Evolutionary conservation across 2,329 filamentous ascomycete genomes (phyloP).

Genomic region (Fusarium coicis): DNA sequence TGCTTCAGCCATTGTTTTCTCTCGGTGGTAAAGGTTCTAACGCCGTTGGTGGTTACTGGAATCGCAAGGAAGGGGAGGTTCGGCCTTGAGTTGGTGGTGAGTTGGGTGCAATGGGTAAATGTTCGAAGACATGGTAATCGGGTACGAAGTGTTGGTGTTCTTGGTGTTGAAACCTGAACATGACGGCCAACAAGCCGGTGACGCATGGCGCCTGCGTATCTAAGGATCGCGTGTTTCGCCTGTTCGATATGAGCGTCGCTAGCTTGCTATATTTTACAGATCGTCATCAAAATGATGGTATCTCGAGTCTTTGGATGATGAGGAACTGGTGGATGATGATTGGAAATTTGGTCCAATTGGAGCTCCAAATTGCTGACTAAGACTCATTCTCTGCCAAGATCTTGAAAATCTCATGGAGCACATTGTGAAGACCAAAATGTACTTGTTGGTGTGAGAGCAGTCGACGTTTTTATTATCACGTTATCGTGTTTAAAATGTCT

Average conservation of each 20-base stretch:
- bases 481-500: conserved; percentile 50
- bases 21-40: conserved; percentile 83
- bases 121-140: conserved; percentile 41
- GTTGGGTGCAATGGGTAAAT: conserved; percentile 44
- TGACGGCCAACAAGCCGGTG: conserved; percentile 51
- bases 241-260: not conserved
- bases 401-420: conserved; percentile 20
- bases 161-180: conserved; percentile 28
- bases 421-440: not conserved
- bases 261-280: not conserved
- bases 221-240: not conserved
- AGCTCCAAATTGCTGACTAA: conserved; percentile 34
- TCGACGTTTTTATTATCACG: not conserved
- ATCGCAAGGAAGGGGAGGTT: conserved; percentile 61
- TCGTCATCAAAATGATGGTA: conserved; percentile 1
- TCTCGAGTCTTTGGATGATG: conserved; percentile 12
- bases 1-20: conserved; percentile 75
- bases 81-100: conserved; percentile 48
- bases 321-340: conserved; percentile 19
- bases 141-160: conserved; percentile 23
- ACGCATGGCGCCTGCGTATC: conserved; percentile 48
- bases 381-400: conserved; percentile 14
- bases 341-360: conserved; percentile 30
- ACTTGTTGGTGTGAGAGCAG: not conserved
- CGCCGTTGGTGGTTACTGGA: conserved; percentile 59